Evolutionary conservation across 257 asterid genomes (phyloP).

Genomic region (Nicotiana undulata): DNA sequence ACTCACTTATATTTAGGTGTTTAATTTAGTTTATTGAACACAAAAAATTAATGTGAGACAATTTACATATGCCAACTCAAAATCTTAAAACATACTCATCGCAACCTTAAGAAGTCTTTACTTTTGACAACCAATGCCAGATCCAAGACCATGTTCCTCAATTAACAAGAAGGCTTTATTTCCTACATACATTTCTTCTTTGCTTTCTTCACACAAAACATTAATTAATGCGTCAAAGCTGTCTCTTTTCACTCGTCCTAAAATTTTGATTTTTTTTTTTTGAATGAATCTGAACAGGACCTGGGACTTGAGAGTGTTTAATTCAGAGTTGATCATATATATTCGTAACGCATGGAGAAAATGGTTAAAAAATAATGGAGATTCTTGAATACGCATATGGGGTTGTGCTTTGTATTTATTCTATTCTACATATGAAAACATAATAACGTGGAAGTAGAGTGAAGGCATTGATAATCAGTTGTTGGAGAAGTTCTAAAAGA

Average conservation of each 20-base stretch:
- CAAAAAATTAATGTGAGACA: slow-evolving; percentile 5
- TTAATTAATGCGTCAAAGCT: neutral
- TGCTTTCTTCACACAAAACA: neutral
- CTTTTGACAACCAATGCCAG: slow-evolving; percentile 20
- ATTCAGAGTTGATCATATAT: neutral
- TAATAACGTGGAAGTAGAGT: neutral
- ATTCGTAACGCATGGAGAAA: slow-evolving; percentile 3
- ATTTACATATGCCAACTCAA: slow-evolving; percentile 27
- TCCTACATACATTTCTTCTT: neutral
- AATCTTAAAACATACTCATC: slow-evolving; percentile 27
- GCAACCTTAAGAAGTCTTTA: neutral
- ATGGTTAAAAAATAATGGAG: neutral
- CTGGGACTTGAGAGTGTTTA: neutral
- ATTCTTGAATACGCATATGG: neutral
- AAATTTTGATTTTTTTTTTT: no score
- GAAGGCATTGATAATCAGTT: slow-evolving; percentile 3
- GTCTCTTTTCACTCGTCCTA: neutral
- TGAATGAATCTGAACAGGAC: neutral
- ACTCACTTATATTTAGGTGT: neutral
- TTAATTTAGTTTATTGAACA: neutral
- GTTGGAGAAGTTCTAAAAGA: slow-evolving; percentile 2
- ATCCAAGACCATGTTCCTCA: slow-evolving; percentile 12
- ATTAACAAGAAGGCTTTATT: slow-evolving; percentile 1
- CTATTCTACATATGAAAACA: neutral
- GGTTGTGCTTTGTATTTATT: neutral